Percentiles rank a stretch among this genome's conserved stretches.
Evolutionary conservation across 345 rosid species (phyloP).

Genomic region (Brassica rapa): DNA sequence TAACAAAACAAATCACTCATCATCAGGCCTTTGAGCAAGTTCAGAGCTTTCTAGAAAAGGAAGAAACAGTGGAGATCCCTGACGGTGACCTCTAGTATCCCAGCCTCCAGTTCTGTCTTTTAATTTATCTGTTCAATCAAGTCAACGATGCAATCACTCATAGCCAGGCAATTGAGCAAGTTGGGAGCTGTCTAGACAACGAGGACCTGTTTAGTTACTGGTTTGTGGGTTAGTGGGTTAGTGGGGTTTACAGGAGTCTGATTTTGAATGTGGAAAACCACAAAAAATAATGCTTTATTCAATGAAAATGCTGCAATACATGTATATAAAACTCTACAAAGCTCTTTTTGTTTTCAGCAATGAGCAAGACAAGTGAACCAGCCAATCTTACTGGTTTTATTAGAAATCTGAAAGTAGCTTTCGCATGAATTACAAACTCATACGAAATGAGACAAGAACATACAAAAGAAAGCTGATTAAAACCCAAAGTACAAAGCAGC

Average conservation of each 20-base stretch:
- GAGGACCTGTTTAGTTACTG: constrained; percentile 28
- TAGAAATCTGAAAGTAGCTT: constrained; percentile 4
- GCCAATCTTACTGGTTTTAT: constrained; percentile 3
- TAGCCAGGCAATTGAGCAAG: constrained; percentile 59
- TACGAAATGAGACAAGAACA: background rate
- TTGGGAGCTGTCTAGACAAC: constrained; percentile 43
- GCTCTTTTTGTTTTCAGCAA: background rate
- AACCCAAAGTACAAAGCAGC: background rate
- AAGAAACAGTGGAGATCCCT: constrained; percentile 37
- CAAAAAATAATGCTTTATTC: constrained; percentile 11
- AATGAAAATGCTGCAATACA: background rate
- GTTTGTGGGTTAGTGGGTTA: background rate
- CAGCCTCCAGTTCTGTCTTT: background rate
- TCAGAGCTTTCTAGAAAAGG: constrained; percentile 44
- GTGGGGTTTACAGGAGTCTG: background rate
- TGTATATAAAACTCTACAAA: constrained; percentile 20
- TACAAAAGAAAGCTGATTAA: background rate
- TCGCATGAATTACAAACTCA: constrained; percentile 5
- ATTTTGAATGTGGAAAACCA: constrained; percentile 15
- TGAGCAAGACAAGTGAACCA: background rate
- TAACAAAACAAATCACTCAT: constrained; percentile 7
- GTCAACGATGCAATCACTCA: constrained; percentile 4
- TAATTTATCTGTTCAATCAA: constrained; percentile 1
- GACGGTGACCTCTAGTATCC: constrained; percentile 26
- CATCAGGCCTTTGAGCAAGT: constrained; percentile 36